A percentile compares a stretch with the other conserved stretches of the same genome.
phyloP scores from a whole-genome alignment of 805 yeast genomes.

The Saturnispora serradocipensis region DNA sequence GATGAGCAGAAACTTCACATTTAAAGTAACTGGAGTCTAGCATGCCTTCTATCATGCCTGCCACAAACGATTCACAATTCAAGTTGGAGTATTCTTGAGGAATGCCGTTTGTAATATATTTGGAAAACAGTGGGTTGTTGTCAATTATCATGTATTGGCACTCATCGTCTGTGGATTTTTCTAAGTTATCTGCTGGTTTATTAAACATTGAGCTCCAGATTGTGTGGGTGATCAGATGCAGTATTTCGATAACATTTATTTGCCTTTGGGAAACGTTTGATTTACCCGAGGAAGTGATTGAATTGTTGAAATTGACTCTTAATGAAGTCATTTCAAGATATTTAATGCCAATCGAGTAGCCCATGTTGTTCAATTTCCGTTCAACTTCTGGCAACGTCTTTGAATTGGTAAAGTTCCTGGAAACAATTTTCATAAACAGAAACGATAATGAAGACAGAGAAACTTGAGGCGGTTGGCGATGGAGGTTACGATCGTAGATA shows the following conservation, averaged over 20 bases:
- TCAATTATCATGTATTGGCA: slow-evolving; percentile 75
- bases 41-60: slow-evolving; percentile 79
- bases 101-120: slow-evolving; percentile 47
- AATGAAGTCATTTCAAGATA: slow-evolving; percentile 58
- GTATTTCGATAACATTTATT: slow-evolving; percentile 57
- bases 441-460: slow-evolving; percentile 59
- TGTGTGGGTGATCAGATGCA: slow-evolving; percentile 65
- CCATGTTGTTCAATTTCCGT: slow-evolving; percentile 52
- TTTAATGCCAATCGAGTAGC: slow-evolving; percentile 70
- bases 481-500: slow-evolving; percentile 35
- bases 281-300: slow-evolving; percentile 39
- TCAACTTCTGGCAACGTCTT: slow-evolving; percentile 63
- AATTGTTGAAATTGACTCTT: slow-evolving; percentile 47
- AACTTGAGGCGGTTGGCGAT: slow-evolving; percentile 58
- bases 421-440: slow-evolving; percentile 61
- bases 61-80: slow-evolving; percentile 75
- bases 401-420: slow-evolving; percentile 51
- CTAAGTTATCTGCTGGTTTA: slow-evolving; percentile 46
- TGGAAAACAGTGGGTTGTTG: slow-evolving; percentile 59
- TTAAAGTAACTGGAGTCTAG: slow-evolving; percentile 64
- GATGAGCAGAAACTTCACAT: slow-evolving; percentile 77
- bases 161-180: slow-evolving; percentile 42
- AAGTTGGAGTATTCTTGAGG: slow-evolving; percentile 73
- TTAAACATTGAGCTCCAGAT: slow-evolving; percentile 74
- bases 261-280: slow-evolving; percentile 62